Conservation (phyloP, 139 green algal genomes). For the Tetradesmus lagerheimii region DNA sequence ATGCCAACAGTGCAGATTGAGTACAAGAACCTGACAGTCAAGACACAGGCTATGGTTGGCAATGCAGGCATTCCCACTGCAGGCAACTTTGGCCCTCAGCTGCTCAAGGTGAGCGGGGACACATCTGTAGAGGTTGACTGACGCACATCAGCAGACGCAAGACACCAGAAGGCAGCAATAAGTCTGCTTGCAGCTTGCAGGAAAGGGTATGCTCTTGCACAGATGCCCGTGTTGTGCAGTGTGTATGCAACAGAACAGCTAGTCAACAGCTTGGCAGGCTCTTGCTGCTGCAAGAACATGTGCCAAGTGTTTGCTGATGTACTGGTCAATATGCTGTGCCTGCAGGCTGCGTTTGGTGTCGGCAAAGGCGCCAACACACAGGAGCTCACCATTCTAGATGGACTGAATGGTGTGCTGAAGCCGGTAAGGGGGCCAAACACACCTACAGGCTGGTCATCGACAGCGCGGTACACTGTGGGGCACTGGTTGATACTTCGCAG, state of each 20-base stretch:
- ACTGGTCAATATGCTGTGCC: slow-evolving; percentile 12
- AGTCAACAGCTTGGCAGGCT: not conserved
- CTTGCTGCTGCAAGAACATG: not conserved
- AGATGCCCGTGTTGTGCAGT: not conserved
- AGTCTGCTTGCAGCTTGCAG: not conserved
- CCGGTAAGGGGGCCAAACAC: slow-evolving; percentile 47
- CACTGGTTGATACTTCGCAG: no score
- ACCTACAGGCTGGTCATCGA: not conserved
- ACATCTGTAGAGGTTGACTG: not conserved
- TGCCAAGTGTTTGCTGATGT: not conserved
- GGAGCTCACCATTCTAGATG: slow-evolving; percentile 53
- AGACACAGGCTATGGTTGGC: slow-evolving; percentile 78
- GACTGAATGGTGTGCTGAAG: slow-evolving; percentile 60
- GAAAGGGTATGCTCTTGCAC: not conserved
- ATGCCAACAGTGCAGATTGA: slow-evolving; percentile 68
- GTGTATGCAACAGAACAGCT: not conserved
- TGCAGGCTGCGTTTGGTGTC: slow-evolving; percentile 20
- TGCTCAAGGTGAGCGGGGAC: slow-evolving; percentile 58
- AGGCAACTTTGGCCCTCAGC: slow-evolving; percentile 57
- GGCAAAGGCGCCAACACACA: slow-evolving; percentile 5
- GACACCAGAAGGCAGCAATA: not conserved
- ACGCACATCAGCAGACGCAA: not conserved
- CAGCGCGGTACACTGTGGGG: no score
- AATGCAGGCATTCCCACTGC: slow-evolving; percentile 67
- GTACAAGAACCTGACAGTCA: slow-evolving; percentile 72